Evolutionary conservation across 2,329 filamentous ascomycete genomes (phyloP), one percentile per base, ranked within the genome.

Genomic region (Coleophoma crateriformis): DNA sequence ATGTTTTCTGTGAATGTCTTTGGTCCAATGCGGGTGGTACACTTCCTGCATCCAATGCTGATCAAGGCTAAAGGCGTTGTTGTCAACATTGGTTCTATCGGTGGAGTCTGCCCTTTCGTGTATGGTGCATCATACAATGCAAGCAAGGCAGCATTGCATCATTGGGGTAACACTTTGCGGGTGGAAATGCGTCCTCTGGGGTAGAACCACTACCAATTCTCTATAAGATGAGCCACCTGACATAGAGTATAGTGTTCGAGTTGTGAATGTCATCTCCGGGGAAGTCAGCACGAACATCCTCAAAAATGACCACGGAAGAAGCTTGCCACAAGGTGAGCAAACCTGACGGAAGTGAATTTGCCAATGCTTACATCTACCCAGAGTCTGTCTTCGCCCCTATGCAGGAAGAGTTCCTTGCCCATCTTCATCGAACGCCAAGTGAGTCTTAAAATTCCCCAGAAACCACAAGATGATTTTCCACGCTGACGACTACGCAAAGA

Each of bases 111-210:
- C 5, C 49, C 49, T 1, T 52, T 64, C 3, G 65, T 68, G 5
- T 73, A 72, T 53, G 63, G 67, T 4, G 65, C 64, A 7, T 58
- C 37, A 13, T 76, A 75, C 58, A 71, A 71, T 46, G 67, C 71
- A 4, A 69, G 63, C 48, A 76, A 76, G 49, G 70, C 67, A 1
- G 71, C 73, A 0, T 56, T 74, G 0, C 61, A 67, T n/a, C 54
- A 57, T 38, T 58, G 47, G 37, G 38, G 46, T 7, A 53, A 45
- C 33, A 58, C 56, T 22, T 42, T 58, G 7, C 44, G 56, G 6
- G 33, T 52, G 11, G 56, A 58, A 38, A 54, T 58, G 54, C 19
- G 32, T 7, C 56, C 56, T 13, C 52, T 58, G 11, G 47, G 47
- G 46, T 19, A 19, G 19, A 19, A 3, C 44, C 33, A 44, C 17